phyloP scores from a whole-genome alignment of 202 grass and related monocot genomes.

The Cymbopogon flexuosus region DNA sequence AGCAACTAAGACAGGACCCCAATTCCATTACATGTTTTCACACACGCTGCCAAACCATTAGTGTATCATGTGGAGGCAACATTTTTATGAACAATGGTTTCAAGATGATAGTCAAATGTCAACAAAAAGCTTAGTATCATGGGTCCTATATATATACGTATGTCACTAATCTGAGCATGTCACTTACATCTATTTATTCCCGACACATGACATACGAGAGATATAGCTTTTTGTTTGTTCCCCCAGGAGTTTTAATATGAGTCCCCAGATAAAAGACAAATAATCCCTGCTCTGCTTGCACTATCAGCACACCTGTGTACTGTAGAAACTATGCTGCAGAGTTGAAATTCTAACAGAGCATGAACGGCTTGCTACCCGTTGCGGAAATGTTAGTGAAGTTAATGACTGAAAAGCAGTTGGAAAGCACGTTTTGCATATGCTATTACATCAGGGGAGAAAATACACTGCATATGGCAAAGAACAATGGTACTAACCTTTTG shows the following conservation, averaged over 20 bases:
- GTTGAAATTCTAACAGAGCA: neutral
- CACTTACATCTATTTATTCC: neutral
- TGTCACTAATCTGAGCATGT: neutral
- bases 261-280: neutral
- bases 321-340: too few relatives aligned
- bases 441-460: neutral
- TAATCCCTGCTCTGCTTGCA: neutral
- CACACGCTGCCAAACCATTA: neutral
- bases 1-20: neutral
- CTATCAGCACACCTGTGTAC: neutral
- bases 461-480: neutral
- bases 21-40: neutral
- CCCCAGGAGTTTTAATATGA: neutral
- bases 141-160: neutral
- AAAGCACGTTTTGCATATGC: neutral
- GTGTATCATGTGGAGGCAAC: neutral
- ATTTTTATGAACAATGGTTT: neutral
- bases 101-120: neutral
- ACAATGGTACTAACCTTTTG: constrained; percentile 41
- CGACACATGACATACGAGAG: neutral
- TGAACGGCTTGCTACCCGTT: neutral
- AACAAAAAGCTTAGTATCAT: neutral
- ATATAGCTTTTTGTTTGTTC: neutral
- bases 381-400: neutral
- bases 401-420: neutral